phyloP scores from a whole-genome alignment of 2,329 filamentous ascomycete species.

The Paecilomyces niveus region DNA sequence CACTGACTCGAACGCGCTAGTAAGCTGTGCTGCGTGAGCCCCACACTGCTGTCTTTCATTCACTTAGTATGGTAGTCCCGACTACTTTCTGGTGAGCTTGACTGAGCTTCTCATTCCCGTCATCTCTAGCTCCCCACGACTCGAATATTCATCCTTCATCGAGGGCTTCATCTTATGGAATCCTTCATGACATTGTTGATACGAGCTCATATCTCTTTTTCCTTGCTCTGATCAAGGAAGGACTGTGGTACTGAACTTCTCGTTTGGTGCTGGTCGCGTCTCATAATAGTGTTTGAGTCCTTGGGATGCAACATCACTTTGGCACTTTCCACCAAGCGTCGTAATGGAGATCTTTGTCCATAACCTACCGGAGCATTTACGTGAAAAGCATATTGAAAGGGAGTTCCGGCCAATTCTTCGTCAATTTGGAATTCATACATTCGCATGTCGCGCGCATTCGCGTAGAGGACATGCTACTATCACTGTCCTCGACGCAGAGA shows the following conservation, averaged over 20 bases:
- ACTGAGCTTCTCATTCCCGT: neutral
- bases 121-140: neutral
- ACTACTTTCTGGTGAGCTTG: neutral
- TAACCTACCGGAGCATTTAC: slow-evolving; percentile 15
- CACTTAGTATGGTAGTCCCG: neutral
- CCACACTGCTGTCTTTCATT: neutral
- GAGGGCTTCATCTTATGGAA: neutral
- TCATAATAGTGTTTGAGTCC: neutral
- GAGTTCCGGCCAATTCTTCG: slow-evolving; percentile 13
- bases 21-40: neutral
- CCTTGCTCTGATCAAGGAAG: neutral
- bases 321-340: no score
- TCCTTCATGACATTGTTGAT: neutral
- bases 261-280: neutral
- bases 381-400: slow-evolving; percentile 11
- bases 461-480: slow-evolving; percentile 13
- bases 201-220: neutral
- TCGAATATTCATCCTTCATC: neutral
- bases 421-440: slow-evolving; percentile 12
- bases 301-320: neutral
- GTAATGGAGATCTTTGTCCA: slow-evolving; percentile 21
- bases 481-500: slow-evolving; percentile 12
- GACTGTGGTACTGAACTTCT: neutral
- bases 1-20: neutral
- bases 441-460: slow-evolving; percentile 12